phyloP scores from a whole-genome alignment of 345 rosid genomes.

The Hirschfeldia incana region DNA sequence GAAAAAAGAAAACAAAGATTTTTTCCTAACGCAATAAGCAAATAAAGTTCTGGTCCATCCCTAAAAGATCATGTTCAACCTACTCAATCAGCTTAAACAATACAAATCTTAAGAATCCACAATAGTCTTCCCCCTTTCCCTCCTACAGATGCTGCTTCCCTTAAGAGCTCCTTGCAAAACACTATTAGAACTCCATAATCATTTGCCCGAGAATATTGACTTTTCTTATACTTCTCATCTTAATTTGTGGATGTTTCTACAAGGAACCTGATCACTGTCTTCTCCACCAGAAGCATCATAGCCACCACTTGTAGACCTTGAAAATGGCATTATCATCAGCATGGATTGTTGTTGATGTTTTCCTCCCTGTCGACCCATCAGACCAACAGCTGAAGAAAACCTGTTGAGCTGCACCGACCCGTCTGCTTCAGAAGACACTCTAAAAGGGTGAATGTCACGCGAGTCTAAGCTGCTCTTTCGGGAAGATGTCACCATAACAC shows the following conservation, averaged over 20 bases:
- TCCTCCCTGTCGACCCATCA: constrained; percentile 32
- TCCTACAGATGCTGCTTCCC: too few species aligned
- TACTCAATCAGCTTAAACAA: not conserved
- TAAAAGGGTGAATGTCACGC: not conserved
- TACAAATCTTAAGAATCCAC: constrained; percentile 22
- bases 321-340: constrained; percentile 6
- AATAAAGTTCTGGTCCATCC: constrained; percentile 27
- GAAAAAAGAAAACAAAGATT: not conserved
- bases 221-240: constrained; percentile 14
- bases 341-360: constrained; percentile 29
- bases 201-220: too few species aligned
- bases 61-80: constrained; percentile 25
- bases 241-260: not conserved
- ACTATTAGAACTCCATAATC: too few species aligned
- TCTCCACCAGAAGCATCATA: not conserved
- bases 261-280: constrained; percentile 1
- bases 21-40: constrained; percentile 7
- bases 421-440: not conserved
- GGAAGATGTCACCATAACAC: not conserved
- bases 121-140: not conserved
- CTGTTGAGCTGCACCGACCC: not conserved
- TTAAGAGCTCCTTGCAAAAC: too few species aligned
- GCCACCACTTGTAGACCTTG: not conserved
- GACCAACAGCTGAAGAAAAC: not conserved
- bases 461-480: not conserved